phyloP scores from a whole-genome alignment of 768 basidiomycete genomes.

The Phylloporus sp. region DNA sequence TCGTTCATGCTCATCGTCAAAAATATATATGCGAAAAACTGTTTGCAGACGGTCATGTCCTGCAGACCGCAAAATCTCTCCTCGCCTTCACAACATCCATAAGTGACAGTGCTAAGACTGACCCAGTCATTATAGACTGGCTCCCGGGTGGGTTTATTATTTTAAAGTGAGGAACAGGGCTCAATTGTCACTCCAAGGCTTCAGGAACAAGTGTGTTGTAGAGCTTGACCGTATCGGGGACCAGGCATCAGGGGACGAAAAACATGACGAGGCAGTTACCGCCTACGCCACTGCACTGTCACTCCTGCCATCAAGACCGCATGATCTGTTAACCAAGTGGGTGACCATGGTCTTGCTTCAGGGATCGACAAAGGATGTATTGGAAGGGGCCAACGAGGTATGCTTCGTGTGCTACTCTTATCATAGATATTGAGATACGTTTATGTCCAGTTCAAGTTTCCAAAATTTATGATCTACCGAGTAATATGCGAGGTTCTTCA shows the following conservation, averaged over 20 bases:
- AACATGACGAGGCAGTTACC: neutral
- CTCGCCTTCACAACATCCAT: neutral
- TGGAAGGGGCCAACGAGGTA: neutral
- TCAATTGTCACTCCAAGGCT: neutral
- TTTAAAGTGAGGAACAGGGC: fast-evolving
- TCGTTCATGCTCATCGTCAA: neutral
- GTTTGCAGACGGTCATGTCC: neutral
- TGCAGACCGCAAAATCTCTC: neutral
- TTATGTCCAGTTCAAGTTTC: no score
- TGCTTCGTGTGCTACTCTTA: neutral
- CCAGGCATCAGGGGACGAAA: neutral
- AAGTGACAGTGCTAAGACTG: neutral
- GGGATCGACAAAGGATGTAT: neutral
- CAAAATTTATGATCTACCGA: neutral
- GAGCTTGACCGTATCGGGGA: neutral
- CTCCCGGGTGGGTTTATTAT: neutral
- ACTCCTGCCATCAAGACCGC: neutral
- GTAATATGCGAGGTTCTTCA: neutral
- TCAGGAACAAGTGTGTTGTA: neutral
- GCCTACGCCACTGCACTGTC: neutral
- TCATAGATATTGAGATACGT: neutral
- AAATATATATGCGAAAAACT: neutral
- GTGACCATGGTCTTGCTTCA: neutral
- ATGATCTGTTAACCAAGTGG: neutral
- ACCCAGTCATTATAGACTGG: neutral